Evolutionary conservation across 2,329 filamentous ascomycete genomes (phyloP).

Genomic region (Myriosclerotinia curreyana): DNA sequence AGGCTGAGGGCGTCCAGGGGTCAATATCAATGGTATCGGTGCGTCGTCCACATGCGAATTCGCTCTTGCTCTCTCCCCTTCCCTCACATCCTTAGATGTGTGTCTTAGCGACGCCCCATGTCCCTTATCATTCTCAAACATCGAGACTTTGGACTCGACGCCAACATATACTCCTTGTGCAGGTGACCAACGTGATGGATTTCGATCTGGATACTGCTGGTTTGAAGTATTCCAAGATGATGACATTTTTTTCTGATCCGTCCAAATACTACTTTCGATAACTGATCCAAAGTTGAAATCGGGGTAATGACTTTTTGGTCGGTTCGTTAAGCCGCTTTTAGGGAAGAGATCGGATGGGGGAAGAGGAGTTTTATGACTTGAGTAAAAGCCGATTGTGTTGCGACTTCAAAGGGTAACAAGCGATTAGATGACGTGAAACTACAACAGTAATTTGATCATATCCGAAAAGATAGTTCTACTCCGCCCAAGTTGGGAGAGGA

Average conservation of each 20-base stretch:
- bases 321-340: neutral
- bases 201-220: constrained; percentile 18
- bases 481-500: constrained; percentile 20
- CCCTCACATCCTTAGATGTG: constrained; percentile 34
- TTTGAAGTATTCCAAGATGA: constrained; percentile 17
- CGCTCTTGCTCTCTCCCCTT: constrained; percentile 30
- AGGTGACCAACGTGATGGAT: constrained; percentile 5
- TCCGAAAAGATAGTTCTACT: constrained; percentile 15
- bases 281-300: neutral
- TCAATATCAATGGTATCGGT: constrained; percentile 17
- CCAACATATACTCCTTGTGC: constrained; percentile 34
- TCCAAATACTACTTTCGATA: constrained; percentile 1
- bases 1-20: neutral
- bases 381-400: constrained; percentile 2
- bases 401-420: neutral
- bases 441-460: neutral
- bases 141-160: constrained; percentile 36
- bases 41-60: constrained; percentile 10
- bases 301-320: neutral
- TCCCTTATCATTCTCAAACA: constrained; percentile 28
- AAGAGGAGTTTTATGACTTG: constrained; percentile 11
- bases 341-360: neutral
- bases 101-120: constrained; percentile 34
- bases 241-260: constrained; percentile 6
- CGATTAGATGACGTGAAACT: constrained; percentile 14